Base-by-base conservation (phyloP, 768 basidiomycete genomes). In the Suillus occidentalis region DNA sequence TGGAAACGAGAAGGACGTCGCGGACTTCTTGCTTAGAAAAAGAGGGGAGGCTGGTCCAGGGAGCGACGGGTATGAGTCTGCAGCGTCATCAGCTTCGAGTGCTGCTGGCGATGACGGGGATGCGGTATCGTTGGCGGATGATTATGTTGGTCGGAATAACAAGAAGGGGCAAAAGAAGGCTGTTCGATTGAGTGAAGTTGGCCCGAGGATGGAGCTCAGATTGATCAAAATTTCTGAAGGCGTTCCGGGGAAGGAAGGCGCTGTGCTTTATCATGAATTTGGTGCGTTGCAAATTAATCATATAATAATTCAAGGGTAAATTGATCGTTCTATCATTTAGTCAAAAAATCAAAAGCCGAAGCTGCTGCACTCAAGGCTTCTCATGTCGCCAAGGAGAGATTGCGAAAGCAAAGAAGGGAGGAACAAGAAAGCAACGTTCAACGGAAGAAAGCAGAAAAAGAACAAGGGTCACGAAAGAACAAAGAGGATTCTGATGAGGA, bases 191-290 rank as follows among this genome's bases (percentile, higher is more conserved):
- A 92, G 97, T 62, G 97, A 99, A 78, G 87, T 98, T 52, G 97
- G 97, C 1, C 97, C 97, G 47, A 83, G 97, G 72, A 90, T 99
- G 88, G 97, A 99, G 77, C 79, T 99, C 69, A 84, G 86, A 67
- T 79, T 99, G 69, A 87, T 98, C 70, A 99, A 99, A 82, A 95
- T 99, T 64, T 87, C 89, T 20, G 97, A 98, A 75, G 97, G 97
- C 28, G 81, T 92, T 20, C 95, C 96, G 6, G 97, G 96, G 16
- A 96, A 89, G 70, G 94, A 97, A 76, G 94, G 97, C 7, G 87
- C 85, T 67, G 94, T 98, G 2, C 89, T 99, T 47, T 97, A 91
- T 80, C 97, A 99, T 74, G 89, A 93, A 78, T 92, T 97, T 71
- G 91, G 97, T 95, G 70, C 70, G 92, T 82, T 4, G 42, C 50